These are phyloP conservation scores for Kingdonia uniflora DNA, from an alignment of 164 flowering plant species.

Conservation along the genomic window DNA sequence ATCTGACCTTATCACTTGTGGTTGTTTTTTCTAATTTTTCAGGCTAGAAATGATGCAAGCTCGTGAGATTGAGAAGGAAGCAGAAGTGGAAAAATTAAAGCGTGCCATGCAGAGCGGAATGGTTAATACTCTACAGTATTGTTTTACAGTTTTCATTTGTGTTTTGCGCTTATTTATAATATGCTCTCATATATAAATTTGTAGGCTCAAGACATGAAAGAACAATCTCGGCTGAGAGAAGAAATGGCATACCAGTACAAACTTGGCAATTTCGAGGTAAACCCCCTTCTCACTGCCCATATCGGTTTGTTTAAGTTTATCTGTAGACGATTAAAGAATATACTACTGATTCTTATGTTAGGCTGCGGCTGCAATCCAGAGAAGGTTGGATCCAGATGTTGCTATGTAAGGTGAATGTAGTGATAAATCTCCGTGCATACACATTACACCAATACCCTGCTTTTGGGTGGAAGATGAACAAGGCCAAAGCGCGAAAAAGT, in stretches of 20 bases:
- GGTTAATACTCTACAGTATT: constrained; percentile 32
- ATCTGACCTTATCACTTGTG: no score
- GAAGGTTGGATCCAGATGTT: constrained; percentile 87
- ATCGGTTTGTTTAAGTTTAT: no score
- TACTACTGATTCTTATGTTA: constrained; percentile 10
- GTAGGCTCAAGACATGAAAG: constrained; percentile 95
- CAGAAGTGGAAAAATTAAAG: constrained; percentile 60
- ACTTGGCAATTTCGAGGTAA: constrained; percentile 88
- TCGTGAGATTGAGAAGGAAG: constrained; percentile 79
- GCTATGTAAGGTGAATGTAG: constrained; percentile 27
- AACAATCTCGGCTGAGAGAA: constrained; percentile 81
- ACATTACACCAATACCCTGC: no score
- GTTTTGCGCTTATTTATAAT: not conserved
- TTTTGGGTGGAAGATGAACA: no score
- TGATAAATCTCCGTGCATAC: no score
- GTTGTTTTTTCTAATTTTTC: constrained; percentile 12
- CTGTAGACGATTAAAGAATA: no score
- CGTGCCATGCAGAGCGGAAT: constrained; percentile 83
- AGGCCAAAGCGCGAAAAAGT: no score
- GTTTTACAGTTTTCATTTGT: not conserved
- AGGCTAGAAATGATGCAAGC: constrained; percentile 66
- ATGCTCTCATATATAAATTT: constrained; percentile 1
- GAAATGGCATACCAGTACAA: constrained; percentile 90
- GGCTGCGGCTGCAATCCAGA: constrained; percentile 98
- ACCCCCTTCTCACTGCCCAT: not conserved